phyloP scores from a whole-genome alignment of 2,329 filamentous ascomycete species.

The Colletotrichum camelliae region DNA sequence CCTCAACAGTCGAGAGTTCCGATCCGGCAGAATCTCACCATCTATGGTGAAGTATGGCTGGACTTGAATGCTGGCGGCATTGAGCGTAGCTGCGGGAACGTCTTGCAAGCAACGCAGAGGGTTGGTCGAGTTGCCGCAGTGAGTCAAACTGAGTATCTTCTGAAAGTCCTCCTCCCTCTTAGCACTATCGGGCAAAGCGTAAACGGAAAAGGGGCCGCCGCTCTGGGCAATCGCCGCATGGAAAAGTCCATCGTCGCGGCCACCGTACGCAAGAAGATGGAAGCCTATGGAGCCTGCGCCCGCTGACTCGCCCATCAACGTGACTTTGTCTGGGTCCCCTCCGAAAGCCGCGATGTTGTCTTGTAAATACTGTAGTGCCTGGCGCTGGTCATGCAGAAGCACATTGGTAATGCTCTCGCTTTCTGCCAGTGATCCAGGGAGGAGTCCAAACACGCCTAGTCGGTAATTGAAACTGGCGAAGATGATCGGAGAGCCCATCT shows the following conservation, averaged over 20 bases:
- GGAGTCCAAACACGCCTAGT: slow-evolving; percentile 49
- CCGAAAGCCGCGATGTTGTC: slow-evolving; percentile 57
- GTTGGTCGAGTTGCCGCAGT: too few relatives aligned
- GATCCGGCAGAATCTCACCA: neutral
- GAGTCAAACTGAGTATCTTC: neutral
- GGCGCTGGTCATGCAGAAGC: slow-evolving; percentile 52
- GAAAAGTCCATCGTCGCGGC: slow-evolving; percentile 50
- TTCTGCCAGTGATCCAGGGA: slow-evolving; percentile 42
- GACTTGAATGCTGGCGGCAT: neutral
- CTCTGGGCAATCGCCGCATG: slow-evolving; percentile 36
- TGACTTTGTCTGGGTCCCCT: slow-evolving; percentile 56
- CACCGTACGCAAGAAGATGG: slow-evolving; percentile 51
- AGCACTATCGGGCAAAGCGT: neutral
- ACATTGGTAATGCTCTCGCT: slow-evolving; percentile 48
- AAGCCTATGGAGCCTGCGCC: slow-evolving; percentile 55
- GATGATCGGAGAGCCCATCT: slow-evolving; percentile 50
- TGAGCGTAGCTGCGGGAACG: neutral
- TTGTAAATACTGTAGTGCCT: slow-evolving; percentile 58
- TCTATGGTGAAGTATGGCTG: neutral
- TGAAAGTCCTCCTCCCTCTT: neutral
- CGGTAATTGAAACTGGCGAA: slow-evolving; percentile 53
- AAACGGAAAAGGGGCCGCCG: neutral
- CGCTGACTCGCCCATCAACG: slow-evolving; percentile 58
- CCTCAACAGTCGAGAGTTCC: neutral
- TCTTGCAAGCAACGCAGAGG: too few relatives aligned